Evolutionary conservation across 169 alveolate species (phyloP).

Genomic region (Plasmodium blacklocki): DNA sequence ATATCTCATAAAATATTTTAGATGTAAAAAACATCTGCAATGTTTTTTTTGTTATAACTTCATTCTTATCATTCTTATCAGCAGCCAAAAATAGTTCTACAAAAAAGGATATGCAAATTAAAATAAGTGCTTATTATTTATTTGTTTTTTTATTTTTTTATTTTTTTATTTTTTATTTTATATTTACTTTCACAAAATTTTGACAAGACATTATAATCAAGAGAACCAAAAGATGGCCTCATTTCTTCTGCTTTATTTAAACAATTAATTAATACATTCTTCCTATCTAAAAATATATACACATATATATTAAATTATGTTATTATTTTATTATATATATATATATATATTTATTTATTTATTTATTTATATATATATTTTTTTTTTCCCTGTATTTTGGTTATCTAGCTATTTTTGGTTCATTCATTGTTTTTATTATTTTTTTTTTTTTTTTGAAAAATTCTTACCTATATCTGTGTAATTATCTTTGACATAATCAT

Average conservation of each 20-base stretch:
- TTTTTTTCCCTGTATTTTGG: no score
- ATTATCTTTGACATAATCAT: constrained; percentile 34
- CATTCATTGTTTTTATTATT: no score
- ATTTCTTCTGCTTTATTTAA: constrained; percentile 46
- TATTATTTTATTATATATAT: not conserved
- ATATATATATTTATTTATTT: no score
- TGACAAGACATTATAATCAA: constrained; percentile 46
- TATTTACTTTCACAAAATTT: constrained; percentile 65
- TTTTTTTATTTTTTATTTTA: not conserved
- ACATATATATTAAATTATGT: not conserved
- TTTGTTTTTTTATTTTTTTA: not conserved
- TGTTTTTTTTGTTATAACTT: constrained; percentile 61
- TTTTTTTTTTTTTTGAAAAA: no score
- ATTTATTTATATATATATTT: no score
- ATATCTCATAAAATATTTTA: constrained; percentile 76
- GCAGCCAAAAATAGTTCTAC: constrained; percentile 61
- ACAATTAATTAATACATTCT: constrained; percentile 43
- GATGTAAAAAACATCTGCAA: constrained; percentile 69
- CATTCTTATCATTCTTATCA: constrained; percentile 49
- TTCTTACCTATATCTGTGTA: constrained; percentile 51
- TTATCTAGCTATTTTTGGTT: no score
- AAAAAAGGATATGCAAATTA: not conserved
- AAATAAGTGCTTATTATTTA: not conserved
- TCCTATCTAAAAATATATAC: constrained; percentile 35
- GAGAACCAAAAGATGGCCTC: constrained; percentile 30